Conservation (phyloP, 306 rosid species). For the Crotalaria pallida region DNA sequence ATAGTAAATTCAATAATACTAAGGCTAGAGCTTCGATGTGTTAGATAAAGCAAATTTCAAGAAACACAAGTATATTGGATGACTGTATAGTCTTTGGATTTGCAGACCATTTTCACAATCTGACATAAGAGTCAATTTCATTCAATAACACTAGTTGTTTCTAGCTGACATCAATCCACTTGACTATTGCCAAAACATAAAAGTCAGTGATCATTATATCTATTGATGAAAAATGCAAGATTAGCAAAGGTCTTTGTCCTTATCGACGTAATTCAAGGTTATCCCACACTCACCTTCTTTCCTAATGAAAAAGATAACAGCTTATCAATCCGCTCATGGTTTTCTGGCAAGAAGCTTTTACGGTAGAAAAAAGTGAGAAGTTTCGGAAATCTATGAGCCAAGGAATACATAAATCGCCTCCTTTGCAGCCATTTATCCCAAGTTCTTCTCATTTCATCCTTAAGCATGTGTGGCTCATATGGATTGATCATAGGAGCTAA, state of each 20-base stretch:
- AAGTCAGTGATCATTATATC: not conserved
- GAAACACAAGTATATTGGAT: not conserved
- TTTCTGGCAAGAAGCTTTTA: constrained; percentile 69
- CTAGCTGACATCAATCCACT: not conserved
- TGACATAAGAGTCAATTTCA: not conserved
- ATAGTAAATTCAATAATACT: not conserved
- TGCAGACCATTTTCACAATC: not conserved
- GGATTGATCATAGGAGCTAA: constrained; percentile 85
- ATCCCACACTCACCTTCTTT: constrained; percentile 53
- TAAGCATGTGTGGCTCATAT: constrained; percentile 64
- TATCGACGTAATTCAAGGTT: constrained; percentile 1
- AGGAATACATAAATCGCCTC: constrained; percentile 55
- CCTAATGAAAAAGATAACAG: constrained; percentile 57
- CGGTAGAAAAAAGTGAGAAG: constrained; percentile 62
- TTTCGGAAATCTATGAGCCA: constrained; percentile 76
- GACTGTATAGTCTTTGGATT: not conserved
- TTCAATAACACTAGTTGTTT: not conserved
- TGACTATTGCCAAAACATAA: not conserved
- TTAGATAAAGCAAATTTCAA: not conserved
- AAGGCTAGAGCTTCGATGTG: not conserved
- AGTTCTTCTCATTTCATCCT: constrained; percentile 67
- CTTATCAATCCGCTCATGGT: constrained; percentile 65
- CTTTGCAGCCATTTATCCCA: constrained; percentile 82
- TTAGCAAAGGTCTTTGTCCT: not conserved
- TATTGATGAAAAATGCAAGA: not conserved